phyloP scores from a whole-genome alignment of 2,329 filamentous ascomycete species.

The Fusarium secorum region DNA sequence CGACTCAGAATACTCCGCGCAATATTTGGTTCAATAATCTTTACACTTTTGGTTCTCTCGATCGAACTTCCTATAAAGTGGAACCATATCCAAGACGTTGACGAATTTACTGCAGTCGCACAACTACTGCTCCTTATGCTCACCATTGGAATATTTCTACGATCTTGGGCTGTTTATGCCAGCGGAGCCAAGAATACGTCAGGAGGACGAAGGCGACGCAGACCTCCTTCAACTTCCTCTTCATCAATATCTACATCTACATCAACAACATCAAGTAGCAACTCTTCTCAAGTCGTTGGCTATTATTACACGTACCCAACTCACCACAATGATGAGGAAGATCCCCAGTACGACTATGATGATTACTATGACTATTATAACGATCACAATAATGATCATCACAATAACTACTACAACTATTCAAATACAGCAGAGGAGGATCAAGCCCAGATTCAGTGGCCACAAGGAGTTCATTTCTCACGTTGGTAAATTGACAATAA shows the following conservation, averaged over 20 bases:
- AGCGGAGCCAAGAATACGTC: not conserved
- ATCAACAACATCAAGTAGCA: not conserved
- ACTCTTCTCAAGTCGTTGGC: not conserved
- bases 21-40: conserved; percentile 35
- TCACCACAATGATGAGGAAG: not conserved
- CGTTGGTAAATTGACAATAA: not conserved
- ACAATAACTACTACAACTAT: not conserved
- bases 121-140: conserved; percentile 47
- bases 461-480: conserved; percentile 20
- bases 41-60: conserved; percentile 42
- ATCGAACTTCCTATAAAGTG: conserved; percentile 47
- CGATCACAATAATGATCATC: not conserved
- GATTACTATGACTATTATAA: not conserved
- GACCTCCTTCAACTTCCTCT: not conserved
- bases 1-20: conserved; percentile 33
- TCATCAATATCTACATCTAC: not conserved
- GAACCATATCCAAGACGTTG: conserved; percentile 42
- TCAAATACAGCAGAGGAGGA: not conserved
- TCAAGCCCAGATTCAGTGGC: not conserved
- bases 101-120: conserved; percentile 39
- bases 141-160: conserved; percentile 41
- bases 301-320: not conserved
- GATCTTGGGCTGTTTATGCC: conserved; percentile 37
- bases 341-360: not conserved
- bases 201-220: not conserved